phyloP scores from a whole-genome alignment of 2,329 filamentous ascomycete genomes.

The Calonectria pseudoturangicola region DNA sequence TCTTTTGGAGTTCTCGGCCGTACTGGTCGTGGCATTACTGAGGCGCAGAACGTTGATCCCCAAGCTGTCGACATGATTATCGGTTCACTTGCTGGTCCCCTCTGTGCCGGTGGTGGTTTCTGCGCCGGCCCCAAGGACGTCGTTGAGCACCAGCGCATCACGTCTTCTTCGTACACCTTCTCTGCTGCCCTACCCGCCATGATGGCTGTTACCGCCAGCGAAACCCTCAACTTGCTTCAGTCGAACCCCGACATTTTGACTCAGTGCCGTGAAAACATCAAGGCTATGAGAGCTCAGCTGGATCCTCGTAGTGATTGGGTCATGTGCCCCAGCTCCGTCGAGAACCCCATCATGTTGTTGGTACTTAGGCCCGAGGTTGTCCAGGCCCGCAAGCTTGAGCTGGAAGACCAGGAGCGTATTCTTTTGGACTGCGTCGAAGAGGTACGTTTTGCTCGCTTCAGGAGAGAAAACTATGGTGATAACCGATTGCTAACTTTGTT shows the following conservation, averaged over 20 bases:
- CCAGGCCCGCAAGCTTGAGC: conserved; percentile 78
- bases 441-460: conserved; percentile 71
- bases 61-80: conserved; percentile 98
- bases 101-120: conserved; percentile 96
- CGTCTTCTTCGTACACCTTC: conserved; percentile 93
- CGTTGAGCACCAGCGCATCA: conserved; percentile 96
- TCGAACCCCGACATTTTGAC: conserved; percentile 88
- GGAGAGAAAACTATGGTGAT: neutral
- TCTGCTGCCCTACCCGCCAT: conserved; percentile 96
- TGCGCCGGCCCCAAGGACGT: conserved; percentile 94
- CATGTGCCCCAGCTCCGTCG: conserved; percentile 83
- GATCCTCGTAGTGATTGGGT: conserved; percentile 97
- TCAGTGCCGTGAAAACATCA: conserved; percentile 90
- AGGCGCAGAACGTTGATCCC: conserved; percentile 96
- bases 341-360: conserved; percentile 92
- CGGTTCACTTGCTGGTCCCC: conserved; percentile 90
- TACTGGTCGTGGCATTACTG: conserved; percentile 93
- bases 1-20: conserved; percentile 96
- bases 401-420: conserved; percentile 87
- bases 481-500: conserved; percentile 38
- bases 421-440: conserved; percentile 97
- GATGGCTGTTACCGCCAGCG: conserved; percentile 95
- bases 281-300: conserved; percentile 88
- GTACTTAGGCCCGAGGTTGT: conserved; percentile 90
- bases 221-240: conserved; percentile 90